phyloP scores from a whole-genome alignment of 2,329 filamentous ascomycete species.

The Fusarium dlaminii region DNA sequence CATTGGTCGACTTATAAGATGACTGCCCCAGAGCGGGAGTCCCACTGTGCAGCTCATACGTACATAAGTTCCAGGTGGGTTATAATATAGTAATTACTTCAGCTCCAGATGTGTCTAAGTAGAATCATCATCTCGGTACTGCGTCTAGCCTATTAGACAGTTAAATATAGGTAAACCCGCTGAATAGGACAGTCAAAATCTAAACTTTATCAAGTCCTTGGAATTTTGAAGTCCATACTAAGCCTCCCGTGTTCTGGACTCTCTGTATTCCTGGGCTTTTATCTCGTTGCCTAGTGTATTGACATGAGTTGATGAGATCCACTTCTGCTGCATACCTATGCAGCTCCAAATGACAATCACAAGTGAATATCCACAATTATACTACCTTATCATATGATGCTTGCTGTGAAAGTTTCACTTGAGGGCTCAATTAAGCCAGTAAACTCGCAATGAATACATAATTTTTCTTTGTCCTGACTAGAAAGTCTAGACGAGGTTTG shows the following conservation, averaged over 20 bases:
- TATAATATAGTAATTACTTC: not conserved
- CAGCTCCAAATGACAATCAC: conserved; percentile 9
- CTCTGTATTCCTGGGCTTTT: not conserved
- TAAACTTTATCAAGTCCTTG: not conserved
- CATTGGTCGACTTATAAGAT: conserved; percentile 11
- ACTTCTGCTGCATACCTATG: conserved; percentile 6
- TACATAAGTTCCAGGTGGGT: not conserved
- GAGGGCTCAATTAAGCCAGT: not conserved
- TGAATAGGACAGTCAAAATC: not conserved
- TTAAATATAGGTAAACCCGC: not conserved
- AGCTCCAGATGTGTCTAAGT: not conserved
- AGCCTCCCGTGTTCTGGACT: not conserved
- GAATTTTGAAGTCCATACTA: not conserved
- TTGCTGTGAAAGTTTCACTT: not conserved
- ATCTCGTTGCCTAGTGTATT: not conserved
- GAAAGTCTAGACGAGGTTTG: not conserved
- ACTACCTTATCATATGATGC: not conserved
- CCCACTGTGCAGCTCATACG: conserved; percentile 24
- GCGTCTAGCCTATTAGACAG: not conserved
- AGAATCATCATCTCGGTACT: conserved; percentile 1
- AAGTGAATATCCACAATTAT: not conserved
- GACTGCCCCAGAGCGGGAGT: conserved; percentile 25
- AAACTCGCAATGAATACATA: not conserved
- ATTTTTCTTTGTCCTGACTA: not conserved
- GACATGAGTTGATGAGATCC: not conserved